Evolutionary conservation across 2,329 filamentous ascomycete species (phyloP), one percentile per base, ranked within the genome.

Genomic region (Hypoxylon sp.): DNA sequence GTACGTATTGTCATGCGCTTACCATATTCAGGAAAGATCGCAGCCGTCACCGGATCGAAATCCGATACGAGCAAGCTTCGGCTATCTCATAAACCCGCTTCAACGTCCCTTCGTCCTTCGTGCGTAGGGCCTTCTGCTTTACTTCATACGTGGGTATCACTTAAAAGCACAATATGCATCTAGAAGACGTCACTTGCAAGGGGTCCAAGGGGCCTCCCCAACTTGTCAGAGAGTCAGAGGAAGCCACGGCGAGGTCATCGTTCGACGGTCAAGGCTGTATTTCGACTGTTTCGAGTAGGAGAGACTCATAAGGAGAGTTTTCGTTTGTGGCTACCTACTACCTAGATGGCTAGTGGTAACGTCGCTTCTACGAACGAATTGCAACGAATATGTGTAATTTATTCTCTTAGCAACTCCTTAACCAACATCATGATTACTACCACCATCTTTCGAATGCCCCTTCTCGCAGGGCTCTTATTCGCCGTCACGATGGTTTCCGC

Each of bases 401-500:
- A 48, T 52, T 36, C 36, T 9, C 45, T 48, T 49, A 12, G 11
- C 46, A 48, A 54, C 9, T 50, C 60, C 18, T 26, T 16, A 26
- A 18, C 18, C 28, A 49, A 44, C 49, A 65, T 66, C 49, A 65
- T 66, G 56, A 45, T 52, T 65, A 44, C 46, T 4, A 16, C n/a
- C 8, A 9, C 53, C 32, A 63, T n/a, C 67, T 45, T 67, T 53
- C 38, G 54, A 48, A 16, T 36, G n/a, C n/a, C 68, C 30, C 36
- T 71, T 8, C 20, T 62, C 8, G 30, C 60, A 11, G 55, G 67
- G 12, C 42, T 72, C 36, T 55, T 69, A 16, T 60, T 70, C 18
- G 59, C 62, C 30, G 45, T 63, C 30, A 50, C 64, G 6, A 55
- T 63, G n/a, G 61, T 61, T 30, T 64, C 70, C 9, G 61, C 70